Percentiles rank a stretch among this genome's conserved stretches.
phyloP scores from a whole-genome alignment of 441 rosid species.

The Macaranga tanarius region DNA sequence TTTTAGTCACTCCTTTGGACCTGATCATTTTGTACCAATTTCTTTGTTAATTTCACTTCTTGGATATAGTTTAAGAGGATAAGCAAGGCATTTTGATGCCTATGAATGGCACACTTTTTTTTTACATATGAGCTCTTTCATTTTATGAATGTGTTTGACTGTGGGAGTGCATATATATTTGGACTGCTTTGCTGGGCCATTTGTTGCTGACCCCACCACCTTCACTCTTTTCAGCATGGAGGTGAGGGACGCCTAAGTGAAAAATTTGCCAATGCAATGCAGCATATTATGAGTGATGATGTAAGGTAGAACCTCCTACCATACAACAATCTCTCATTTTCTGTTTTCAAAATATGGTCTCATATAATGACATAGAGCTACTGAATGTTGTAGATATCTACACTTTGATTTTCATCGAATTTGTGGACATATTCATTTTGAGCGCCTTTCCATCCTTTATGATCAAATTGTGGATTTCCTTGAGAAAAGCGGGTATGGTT shows the following conservation, averaged over 20 bases:
- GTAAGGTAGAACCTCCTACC: slow-evolving; percentile 64
- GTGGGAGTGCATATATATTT: slow-evolving; percentile 3
- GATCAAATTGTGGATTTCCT: slow-evolving; percentile 88
- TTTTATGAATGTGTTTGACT: neutral
- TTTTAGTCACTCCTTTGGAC: neutral
- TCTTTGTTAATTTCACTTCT: neutral
- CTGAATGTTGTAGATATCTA: slow-evolving; percentile 65
- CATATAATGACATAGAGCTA: slow-evolving; percentile 23
- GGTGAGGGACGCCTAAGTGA: slow-evolving; percentile 87
- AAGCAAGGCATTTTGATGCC: neutral
- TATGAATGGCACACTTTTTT: neutral
- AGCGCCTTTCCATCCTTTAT: slow-evolving; percentile 89
- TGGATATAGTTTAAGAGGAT: slow-evolving; percentile 5
- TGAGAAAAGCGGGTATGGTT: slow-evolving; percentile 76
- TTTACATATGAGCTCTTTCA: neutral
- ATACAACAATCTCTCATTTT: slow-evolving; percentile 22
- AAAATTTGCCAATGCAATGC: slow-evolving; percentile 68
- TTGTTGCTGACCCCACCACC: slow-evolving; percentile 16
- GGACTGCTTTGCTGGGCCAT: slow-evolving; percentile 16
- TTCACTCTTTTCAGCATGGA: slow-evolving; percentile 70
- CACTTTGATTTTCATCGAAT: slow-evolving; percentile 92
- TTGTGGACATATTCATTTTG: slow-evolving; percentile 97
- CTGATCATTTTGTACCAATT: neutral
- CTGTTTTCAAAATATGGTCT: slow-evolving; percentile 11
- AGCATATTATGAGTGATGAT: slow-evolving; percentile 67